Conservation (phyloP, 2,329 filamentous ascomycete species). For the Harringtonia lauricola region DNA sequence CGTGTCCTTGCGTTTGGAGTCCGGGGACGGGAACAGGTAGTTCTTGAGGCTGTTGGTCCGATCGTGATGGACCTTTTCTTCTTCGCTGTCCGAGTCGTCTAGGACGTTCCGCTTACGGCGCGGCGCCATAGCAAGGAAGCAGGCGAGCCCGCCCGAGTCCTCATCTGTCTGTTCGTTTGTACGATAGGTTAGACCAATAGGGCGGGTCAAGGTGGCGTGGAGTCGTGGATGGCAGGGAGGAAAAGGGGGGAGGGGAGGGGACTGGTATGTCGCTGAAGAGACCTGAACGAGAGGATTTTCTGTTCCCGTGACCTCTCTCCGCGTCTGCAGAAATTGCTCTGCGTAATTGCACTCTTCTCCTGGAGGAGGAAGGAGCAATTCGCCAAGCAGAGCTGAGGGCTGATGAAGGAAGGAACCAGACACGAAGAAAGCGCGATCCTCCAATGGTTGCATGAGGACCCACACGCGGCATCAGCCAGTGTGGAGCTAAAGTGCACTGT, state of each 20-base stretch:
- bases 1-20: constrained; percentile 17
- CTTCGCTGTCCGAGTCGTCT: constrained; percentile 39
- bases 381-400: neutral
- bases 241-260: no score
- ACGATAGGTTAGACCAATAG: no score
- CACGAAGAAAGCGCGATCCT: neutral
- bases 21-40: constrained; percentile 43
- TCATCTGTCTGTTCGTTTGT: constrained; percentile 1
- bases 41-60: constrained; percentile 35
- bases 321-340: neutral
- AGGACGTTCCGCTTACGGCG: constrained; percentile 47
- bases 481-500: neutral
- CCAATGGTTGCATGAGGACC: neutral
- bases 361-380: neutral
- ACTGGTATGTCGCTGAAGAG: no score
- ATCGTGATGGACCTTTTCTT: constrained; percentile 24
- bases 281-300: no score
- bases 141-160: neutral
- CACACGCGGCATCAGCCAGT: neutral
- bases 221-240: no score
- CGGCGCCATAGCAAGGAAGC: constrained; percentile 36
- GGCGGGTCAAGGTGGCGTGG: no score
- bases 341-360: neutral
- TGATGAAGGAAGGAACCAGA: neutral
- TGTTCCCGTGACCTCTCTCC: no score